Base-by-base conservation (phyloP, 148 eudicot species). In the Nepenthes gracilis region DNA sequence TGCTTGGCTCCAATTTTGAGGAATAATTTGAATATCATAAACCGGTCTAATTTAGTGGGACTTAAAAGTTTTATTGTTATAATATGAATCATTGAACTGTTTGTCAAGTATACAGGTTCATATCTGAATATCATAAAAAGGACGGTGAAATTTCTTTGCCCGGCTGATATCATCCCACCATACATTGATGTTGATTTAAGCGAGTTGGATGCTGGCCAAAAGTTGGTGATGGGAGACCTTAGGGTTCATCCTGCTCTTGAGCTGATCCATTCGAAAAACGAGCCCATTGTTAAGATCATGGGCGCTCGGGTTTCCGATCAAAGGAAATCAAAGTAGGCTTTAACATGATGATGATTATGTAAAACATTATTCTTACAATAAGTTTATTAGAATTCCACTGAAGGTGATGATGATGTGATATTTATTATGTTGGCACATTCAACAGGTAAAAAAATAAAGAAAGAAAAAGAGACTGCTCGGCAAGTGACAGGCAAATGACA, bases 101-200 rank as follows among this genome's bases (percentile, higher is more conserved):
- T 36, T 23, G 50, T 11, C 57, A 33, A 40, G 13, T 35, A 56
- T 64, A 47, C 85, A 92, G 98, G 98, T 66, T 73, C 96, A 6
- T 77, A 79, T 71, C 72, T 92, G 71, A 88, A 92, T 77, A 74
- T 88, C 40, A 92, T 92, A 61, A 88, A 86, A 70, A 80, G 85
- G 73, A 88, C 89, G 1, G 95, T 85, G 13, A 85, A 73, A 61
- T 92, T 53, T 67, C 79, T 88, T 53, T 92, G 98, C 71, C 98
- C 98, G 2, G 94, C 95, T 1, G 96, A 88, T 72, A 57, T 92
- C 51, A 82, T 88, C 66, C 98, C 98, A 57, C 96, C 98, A 43
- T 88, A 62, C 62, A 88, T 92, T 23, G 96, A 92, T 8, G 94
- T 88, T 61, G 98, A 88, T 79, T 56, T 92, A 43, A 88, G 96